phyloP scores from a whole-genome alignment of 2,329 filamentous ascomycete genomes.

The Escovopsis sp. region DNA sequence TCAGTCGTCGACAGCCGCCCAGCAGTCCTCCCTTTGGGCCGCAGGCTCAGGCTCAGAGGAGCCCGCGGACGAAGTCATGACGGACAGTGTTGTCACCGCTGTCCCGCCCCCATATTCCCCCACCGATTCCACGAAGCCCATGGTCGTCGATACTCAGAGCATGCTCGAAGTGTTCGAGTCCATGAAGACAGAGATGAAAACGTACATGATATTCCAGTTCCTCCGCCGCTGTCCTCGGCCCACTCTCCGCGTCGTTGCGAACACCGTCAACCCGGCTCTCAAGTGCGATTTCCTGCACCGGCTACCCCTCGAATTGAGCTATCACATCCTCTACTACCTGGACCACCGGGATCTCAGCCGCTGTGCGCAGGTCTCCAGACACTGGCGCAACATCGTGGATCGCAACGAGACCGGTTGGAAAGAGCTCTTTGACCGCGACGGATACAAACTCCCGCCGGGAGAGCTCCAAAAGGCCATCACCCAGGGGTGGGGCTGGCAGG shows the following conservation, averaged over 20 bases:
- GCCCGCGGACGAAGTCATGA: slow-evolving; percentile 13
- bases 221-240: slow-evolving; percentile 76
- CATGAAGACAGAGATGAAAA: slow-evolving; percentile 83
- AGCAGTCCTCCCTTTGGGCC: slow-evolving; percentile 15
- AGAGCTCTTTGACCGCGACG: slow-evolving; percentile 72
- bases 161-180: slow-evolving; percentile 85
- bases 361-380: slow-evolving; percentile 84
- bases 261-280: slow-evolving; percentile 81
- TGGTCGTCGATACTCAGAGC: slow-evolving; percentile 64
- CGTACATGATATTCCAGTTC: slow-evolving; percentile 93
- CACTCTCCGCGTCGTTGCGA: slow-evolving; percentile 77
- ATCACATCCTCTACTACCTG: slow-evolving; percentile 78
- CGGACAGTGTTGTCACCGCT: neutral
- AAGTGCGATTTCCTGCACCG: slow-evolving; percentile 86
- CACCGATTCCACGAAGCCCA: slow-evolving; percentile 5
- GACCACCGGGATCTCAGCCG: slow-evolving; percentile 76
- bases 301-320: slow-evolving; percentile 71
- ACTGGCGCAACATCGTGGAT: slow-evolving; percentile 83
- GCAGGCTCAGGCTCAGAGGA: slow-evolving; percentile 24
- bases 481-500: slow-evolving; percentile 97
- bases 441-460: slow-evolving; percentile 61
- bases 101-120: neutral
- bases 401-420: slow-evolving; percentile 95
- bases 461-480: slow-evolving; percentile 75
- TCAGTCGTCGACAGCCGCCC: slow-evolving; percentile 17